Evolutionary conservation across 495 filamentous ascomycete genomes (phyloP), one percentile per base, ranked within the genome.

Genomic region (Physcia stellaris): DNA sequence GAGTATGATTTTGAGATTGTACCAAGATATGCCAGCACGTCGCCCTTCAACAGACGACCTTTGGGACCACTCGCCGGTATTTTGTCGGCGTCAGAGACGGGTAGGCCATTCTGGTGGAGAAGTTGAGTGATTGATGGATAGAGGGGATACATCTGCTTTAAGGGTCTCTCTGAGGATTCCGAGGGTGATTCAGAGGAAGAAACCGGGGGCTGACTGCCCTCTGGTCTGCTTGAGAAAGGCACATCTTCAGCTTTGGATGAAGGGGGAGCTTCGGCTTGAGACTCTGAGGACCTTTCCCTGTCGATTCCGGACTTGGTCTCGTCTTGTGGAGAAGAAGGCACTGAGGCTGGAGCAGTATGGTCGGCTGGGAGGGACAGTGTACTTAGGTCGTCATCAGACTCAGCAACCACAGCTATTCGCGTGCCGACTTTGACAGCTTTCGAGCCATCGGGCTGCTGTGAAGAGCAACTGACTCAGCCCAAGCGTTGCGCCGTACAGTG

Each of bases 11-110:
- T 58, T 31, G 77, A 59, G 49, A 94, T 81, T 39, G 61, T 61
- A 35, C 92, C 90, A 11, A 96, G 62, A 55, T 88, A 90, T 22
- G 86, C 86, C 31, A 98, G 73, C 6, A 98, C 83, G 55, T 98
- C 90, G 33, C 90, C 90, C 63, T 98, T 98, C 24, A 98, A 69
- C 29, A 98, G 66, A 33, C 92, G 79, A 32, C 87, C 86, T 56
- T 78, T 81, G 24, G 90, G 90, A 12, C 90, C 90, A 20, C 79
- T 87, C 7, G 84, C 77, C 16, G 75, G 80, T 54, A 98, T 95
- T 51, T 80, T 77, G 56, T 77, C 68, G 21, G 80, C 60, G 43
- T 80, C 82, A 18, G 76, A 76, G 34, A 73, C 67, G 30, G 80
- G 66, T 20, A 96, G 58, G 40, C 73, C 74, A 50, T 90, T 75